A percentile compares a stretch with the other conserved stretches of the same genome.
These are phyloP conservation scores for Prunella vulgaris DNA, from an alignment of 257 asterid species.

Conservation along the genomic window DNA sequence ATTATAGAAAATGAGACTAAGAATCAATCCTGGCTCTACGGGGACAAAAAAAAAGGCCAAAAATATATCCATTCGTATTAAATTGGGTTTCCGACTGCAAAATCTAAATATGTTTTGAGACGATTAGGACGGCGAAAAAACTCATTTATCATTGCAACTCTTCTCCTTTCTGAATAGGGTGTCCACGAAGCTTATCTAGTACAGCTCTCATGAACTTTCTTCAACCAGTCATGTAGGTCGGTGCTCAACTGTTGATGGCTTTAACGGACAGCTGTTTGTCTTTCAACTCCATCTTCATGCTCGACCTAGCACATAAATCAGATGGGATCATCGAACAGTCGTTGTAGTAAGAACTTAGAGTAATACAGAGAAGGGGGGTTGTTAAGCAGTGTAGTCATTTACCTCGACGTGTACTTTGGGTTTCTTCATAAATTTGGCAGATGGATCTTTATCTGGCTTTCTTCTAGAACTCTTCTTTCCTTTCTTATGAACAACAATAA, in stretches of 20 bases:
- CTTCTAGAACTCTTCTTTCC: slow-evolving; percentile 41
- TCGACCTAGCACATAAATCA: slow-evolving; percentile 56
- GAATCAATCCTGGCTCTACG: background rate
- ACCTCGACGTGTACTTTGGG: slow-evolving; percentile 77
- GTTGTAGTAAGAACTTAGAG: background rate
- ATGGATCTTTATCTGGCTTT: slow-evolving; percentile 43
- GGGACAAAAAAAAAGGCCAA: background rate
- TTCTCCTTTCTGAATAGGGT: background rate
- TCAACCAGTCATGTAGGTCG: background rate
- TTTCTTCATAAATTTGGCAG: slow-evolving; percentile 60
- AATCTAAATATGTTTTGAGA: background rate
- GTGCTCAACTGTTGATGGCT: background rate
- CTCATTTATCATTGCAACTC: background rate
- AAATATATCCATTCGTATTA: background rate
- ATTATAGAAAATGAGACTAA: background rate
- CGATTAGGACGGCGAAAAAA: background rate
- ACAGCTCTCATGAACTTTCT: background rate
- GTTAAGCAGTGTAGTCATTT: background rate
- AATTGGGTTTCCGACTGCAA: background rate
- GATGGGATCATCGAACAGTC: background rate
- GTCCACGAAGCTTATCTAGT: background rate
- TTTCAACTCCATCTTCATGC: slow-evolving; percentile 49
- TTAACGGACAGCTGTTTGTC: slow-evolving; percentile 48
- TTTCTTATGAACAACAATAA: slow-evolving; percentile 36
- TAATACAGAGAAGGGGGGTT: background rate